Evolutionary conservation across 805 yeast species (phyloP).

Genomic region (Suhomyces sp.): DNA sequence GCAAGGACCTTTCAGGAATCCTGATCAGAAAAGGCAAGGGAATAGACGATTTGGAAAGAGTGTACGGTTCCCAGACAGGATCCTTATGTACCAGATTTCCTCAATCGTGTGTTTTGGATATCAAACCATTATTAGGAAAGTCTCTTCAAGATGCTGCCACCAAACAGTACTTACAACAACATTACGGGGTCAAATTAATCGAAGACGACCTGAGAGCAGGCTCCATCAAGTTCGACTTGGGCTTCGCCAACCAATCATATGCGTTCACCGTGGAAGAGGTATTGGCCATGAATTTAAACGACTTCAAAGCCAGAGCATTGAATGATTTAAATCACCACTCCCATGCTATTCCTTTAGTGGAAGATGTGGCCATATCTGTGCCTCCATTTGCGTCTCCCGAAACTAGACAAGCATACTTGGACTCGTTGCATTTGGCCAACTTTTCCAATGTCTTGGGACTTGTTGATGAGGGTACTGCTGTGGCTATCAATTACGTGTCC

Average conservation of each 20-base stretch:
- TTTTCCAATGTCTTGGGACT: constrained; percentile 57
- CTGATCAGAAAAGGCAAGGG: constrained; percentile 47
- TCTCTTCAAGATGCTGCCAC: constrained; percentile 48
- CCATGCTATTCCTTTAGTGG: constrained; percentile 46
- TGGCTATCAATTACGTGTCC: constrained; percentile 77
- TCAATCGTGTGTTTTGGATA: constrained; percentile 57
- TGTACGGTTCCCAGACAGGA: constrained; percentile 75
- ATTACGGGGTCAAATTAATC: constrained; percentile 59
- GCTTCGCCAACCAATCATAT: constrained; percentile 30
- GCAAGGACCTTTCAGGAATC: constrained; percentile 84
- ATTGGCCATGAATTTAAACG: constrained; percentile 76
- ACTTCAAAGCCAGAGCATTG: constrained; percentile 65
- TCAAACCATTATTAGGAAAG: constrained; percentile 73
- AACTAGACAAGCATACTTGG: constrained; percentile 69
- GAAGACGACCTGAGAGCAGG: constrained; percentile 39
- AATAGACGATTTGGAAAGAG: constrained; percentile 52
- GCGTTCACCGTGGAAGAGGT: constrained; percentile 67
- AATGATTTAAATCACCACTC: constrained; percentile 39
- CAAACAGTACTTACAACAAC: constrained; percentile 47
- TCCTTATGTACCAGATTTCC: constrained; percentile 76
- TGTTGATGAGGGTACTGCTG: constrained; percentile 91
- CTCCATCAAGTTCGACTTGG: constrained; percentile 57
- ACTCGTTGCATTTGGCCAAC: constrained; percentile 71
- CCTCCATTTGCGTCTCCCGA: constrained; percentile 68
- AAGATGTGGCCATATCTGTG: constrained; percentile 71